Evolutionary conservation across 305 asterid genomes (phyloP), one percentile per base, ranked within the genome.

Genomic region (Caryopteris hybrid): DNA sequence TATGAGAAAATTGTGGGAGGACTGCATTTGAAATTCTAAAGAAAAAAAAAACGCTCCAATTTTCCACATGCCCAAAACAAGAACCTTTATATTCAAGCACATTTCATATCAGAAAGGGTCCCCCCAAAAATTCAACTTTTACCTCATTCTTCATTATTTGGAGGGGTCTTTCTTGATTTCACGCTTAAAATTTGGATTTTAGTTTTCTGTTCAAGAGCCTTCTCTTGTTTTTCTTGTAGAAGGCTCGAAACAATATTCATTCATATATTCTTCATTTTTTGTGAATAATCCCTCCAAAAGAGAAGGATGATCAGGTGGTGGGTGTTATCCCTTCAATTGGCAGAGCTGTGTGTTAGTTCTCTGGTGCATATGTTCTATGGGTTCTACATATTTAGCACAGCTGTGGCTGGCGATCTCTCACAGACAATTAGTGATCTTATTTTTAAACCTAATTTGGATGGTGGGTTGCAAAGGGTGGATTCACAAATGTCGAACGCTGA

Each of bases 331-430:
- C 86, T 94, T 64, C 96, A 91, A 78, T 80, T 89, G 64, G 63
- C 62, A 46, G 99, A 94, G 73, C 85, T 94, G 18, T 83, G 78
- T 39, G 85, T 87, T 81, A 94, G 92, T 53, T 72, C 87, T 60
- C 5, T 91, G 76, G 93, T 88, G 81, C 99, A 94, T 88, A 62
- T 94, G 90, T 18, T 29, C 5, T 94, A 81, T 78, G 99, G 97
- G 63, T 80, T 88, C 53, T 94, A 94, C 84, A 88, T 94, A 64
- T 91, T 94, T 36, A 91, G 96, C 86, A 71, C 97, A 10, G 99
- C 97, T 68, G 78, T 94, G 38, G 96, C 96, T 39, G 92, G 93
- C 31, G 99, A 94, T 80, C 71, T 91, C 54, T 89, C 91, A 7
- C 95, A 83, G 83, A 79, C 82, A 21, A 66, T 86, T 25, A 86